Evolutionary conservation across 768 basidiomycete species (phyloP).

Genomic region (Leccinum barrowsii): DNA sequence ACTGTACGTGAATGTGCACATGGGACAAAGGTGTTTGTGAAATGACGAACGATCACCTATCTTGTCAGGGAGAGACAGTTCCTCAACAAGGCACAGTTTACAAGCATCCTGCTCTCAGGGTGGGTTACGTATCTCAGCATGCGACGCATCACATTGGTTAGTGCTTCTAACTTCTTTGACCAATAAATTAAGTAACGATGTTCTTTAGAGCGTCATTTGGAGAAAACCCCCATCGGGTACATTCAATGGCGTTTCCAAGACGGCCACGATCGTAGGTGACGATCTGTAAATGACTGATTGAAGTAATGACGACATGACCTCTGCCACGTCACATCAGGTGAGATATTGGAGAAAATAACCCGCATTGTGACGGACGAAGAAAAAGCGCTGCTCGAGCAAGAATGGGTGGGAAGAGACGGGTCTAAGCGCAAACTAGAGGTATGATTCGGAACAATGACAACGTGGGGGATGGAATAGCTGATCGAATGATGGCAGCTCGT

Average conservation of each 20-base stretch:
- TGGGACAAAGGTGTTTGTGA: constrained; percentile 2
- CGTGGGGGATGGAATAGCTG: constrained; percentile 14
- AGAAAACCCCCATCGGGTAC: constrained; percentile 95
- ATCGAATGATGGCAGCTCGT: constrained; percentile 48
- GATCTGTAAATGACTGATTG: constrained; percentile 10
- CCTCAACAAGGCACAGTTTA: constrained; percentile 91
- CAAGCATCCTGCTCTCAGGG: constrained; percentile 90
- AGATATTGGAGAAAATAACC: constrained; percentile 87
- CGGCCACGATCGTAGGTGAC: constrained; percentile 83
- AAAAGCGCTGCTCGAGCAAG: constrained; percentile 68
- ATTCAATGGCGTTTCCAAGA: constrained; percentile 99
- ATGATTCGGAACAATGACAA: constrained; percentile 18
- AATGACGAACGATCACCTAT: constrained; percentile 10
- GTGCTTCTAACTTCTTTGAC: constrained; percentile 16
- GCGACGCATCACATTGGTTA: constrained; percentile 93
- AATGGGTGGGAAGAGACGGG: constrained; percentile 90
- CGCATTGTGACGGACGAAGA: constrained; percentile 90
- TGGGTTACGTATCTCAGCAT: constrained; percentile 97
- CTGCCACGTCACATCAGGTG: constrained; percentile 46
- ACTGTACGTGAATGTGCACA: constrained; percentile 49
- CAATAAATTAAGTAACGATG: constrained; percentile 21
- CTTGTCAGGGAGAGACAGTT: constrained; percentile 74
- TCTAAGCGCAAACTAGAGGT: constrained; percentile 90
- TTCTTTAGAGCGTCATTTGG: constrained; percentile 76
- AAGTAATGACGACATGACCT: constrained; percentile 7